Conservation (phyloP, 75 land plant species). For the Cupressus sempervirens region DNA sequence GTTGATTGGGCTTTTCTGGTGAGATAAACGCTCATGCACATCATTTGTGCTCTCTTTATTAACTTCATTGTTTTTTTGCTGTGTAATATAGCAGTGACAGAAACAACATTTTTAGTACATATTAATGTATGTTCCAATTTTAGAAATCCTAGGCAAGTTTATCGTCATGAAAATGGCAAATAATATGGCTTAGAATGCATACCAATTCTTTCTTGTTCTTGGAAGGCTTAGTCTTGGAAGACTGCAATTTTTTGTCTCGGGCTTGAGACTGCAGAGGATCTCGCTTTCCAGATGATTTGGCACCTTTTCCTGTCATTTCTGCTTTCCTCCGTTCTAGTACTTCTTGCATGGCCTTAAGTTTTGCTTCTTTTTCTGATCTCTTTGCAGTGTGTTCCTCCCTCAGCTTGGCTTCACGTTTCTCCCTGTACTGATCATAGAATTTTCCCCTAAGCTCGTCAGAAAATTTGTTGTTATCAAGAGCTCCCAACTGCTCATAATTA, state of each 20-base stretch:
- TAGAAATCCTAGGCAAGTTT: background rate
- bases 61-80: background rate
- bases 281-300: conserved; percentile 10
- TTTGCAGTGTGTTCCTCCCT: conserved; percentile 42
- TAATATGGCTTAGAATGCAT: background rate
- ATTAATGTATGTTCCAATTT: background rate
- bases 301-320: conserved; percentile 27
- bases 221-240: background rate
- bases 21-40: background rate
- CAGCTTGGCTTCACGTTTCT: conserved; percentile 63
- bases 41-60: background rate
- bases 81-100: background rate
- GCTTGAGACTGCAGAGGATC: conserved; percentile 12
- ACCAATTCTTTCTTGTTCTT: conserved; percentile 13
- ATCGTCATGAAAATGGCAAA: background rate
- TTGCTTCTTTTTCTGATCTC: conserved; percentile 47
- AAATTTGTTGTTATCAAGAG: conserved; percentile 7
- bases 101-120: background rate
- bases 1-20: conserved; percentile 9
- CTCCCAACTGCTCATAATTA: background rate
- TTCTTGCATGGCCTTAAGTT: conserved; percentile 43
- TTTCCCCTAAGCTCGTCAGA: conserved; percentile 39
- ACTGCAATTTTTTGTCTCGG: background rate
- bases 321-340: conserved; percentile 46
- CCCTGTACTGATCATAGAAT: conserved; percentile 46